Evolutionary conservation across 768 basidiomycete genomes (phyloP), one percentile per base, ranked within the genome.

Genomic region (Rhodosporidiobolus odoratus): DNA sequence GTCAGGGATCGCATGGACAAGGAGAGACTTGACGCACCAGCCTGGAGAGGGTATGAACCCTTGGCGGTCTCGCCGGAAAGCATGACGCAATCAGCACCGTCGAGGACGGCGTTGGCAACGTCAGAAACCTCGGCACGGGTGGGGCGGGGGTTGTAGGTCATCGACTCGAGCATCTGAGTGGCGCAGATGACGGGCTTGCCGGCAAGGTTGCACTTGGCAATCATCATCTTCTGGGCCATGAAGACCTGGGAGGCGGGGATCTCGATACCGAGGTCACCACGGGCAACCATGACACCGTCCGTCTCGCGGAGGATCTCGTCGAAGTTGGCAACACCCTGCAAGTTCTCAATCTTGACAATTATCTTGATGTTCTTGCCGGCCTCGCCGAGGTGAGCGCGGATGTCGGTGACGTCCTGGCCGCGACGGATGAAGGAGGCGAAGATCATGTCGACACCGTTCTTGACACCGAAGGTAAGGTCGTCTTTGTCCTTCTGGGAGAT

Each of bases 151-250:
- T 99, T 99, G 83, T 92, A 94, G 52, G 76, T 78, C 77, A 78
- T 78, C 38, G 73, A 75, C 85, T 98, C 95, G 75, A 99, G 88
- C 95, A 99, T 99, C 81, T 99, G 95, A 21, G 96, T 99, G 16
- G 96, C 96, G 71, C 96, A 94, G 79, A 99, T 98, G 78, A 91
- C 90, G 50, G 96, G 94, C 84, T 99, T 99, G 76, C 96, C 96
- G 64, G 86, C 88, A 78, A 95, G 90, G 84, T 96, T 97, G 83
- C 93, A 96, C 83, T 98, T 98, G 69, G 95, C 87, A 77, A 98
- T 99, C 94, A 99, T 99, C 95, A 98, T 98, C 84, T 99, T 99
- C 81, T 99, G 96, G 13, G 96, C 96, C 77, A 98, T 84, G 85
- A 99, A 99, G 54, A 99, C 96, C 79, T 98, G 96, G 77, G 89